Evolutionary conservation across 306 rosid genomes (phyloP).

Genomic region (Cajanus cajan): DNA sequence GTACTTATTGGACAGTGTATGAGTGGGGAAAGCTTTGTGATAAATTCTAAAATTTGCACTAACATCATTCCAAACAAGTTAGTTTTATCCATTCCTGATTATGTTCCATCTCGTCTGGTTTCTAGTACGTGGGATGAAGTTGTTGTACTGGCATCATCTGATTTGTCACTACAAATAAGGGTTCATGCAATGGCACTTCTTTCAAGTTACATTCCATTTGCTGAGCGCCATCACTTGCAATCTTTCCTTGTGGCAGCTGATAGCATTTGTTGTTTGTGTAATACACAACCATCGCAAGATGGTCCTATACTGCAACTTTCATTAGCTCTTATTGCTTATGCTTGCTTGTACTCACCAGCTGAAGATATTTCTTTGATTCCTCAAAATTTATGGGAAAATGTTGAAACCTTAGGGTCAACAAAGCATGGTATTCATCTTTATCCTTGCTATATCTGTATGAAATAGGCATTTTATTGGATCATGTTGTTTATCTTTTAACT

Average conservation of each 20-base stretch:
- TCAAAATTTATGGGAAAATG: conserved; percentile 64
- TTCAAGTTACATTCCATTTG: conserved; percentile 72
- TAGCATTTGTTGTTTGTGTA: conserved; percentile 56
- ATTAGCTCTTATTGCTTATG: conserved; percentile 74
- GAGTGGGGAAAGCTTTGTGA: conserved; percentile 42
- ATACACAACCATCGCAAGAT: conserved; percentile 56
- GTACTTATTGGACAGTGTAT: conserved; percentile 65
- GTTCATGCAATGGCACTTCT: conserved; percentile 76
- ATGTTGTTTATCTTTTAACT: neutral
- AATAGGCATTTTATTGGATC: conserved; percentile 1
- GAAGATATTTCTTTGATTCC: conserved; percentile 89
- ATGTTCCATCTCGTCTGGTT: conserved; percentile 59
- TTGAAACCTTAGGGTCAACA: conserved; percentile 63
- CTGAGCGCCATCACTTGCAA: conserved; percentile 65
- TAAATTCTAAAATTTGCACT: conserved; percentile 37
- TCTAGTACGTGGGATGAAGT: conserved; percentile 87
- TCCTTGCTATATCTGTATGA: conserved; percentile 18
- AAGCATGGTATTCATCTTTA: conserved; percentile 55
- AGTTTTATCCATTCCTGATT: conserved; percentile 45
- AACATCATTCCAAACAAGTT: conserved; percentile 47
- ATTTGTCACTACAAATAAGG: conserved; percentile 59
- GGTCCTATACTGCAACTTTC: conserved; percentile 76
- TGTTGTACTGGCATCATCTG: conserved; percentile 73
- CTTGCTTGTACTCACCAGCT: conserved; percentile 69
- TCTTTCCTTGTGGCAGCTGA: conserved; percentile 77